These are phyloP conservation scores for Theobroma grandiflorum DNA, from an alignment of 441 rosid genomes.

Conservation along the genomic window DNA sequence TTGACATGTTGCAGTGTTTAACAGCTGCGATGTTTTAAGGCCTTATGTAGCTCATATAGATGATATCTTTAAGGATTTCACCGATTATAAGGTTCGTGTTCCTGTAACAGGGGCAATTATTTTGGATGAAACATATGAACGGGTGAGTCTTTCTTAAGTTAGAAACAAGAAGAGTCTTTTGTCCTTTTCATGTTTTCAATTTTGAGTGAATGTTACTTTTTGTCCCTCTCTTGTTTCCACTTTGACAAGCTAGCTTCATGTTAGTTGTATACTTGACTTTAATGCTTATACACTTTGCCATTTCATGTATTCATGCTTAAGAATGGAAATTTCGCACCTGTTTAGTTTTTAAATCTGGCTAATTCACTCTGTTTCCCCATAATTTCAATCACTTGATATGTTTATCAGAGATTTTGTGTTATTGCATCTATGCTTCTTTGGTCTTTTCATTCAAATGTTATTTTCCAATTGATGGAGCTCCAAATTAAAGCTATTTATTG, in stretches of 20 bases:
- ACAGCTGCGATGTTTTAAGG: slow-evolving; percentile 86
- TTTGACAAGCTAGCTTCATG: slow-evolving; percentile 4
- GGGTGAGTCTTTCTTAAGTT: slow-evolving; percentile 57
- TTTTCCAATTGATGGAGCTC: slow-evolving; percentile 8
- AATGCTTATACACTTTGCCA: background rate
- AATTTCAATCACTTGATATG: background rate
- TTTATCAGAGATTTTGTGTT: slow-evolving; percentile 13
- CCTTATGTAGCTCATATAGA: slow-evolving; percentile 95
- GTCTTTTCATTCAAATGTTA: background rate
- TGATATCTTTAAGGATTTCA: slow-evolving; percentile 95
- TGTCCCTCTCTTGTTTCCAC: background rate
- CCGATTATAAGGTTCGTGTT: slow-evolving; percentile 96
- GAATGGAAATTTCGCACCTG: background rate
- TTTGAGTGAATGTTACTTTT: background rate
- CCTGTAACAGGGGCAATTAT: slow-evolving; percentile 98
- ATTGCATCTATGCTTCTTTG: background rate
- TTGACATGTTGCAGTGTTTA: slow-evolving; percentile 71
- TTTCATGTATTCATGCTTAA: background rate
- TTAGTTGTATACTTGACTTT: background rate
- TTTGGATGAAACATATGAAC: slow-evolving; percentile 87
- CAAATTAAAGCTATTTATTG: background rate
- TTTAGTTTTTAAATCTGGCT: background rate
- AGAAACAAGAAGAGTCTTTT: background rate
- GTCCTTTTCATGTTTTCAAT: background rate
- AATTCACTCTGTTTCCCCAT: background rate